Evolutionary conservation across 306 rosid species (phyloP).

Genomic region (Rosa rugosa): DNA sequence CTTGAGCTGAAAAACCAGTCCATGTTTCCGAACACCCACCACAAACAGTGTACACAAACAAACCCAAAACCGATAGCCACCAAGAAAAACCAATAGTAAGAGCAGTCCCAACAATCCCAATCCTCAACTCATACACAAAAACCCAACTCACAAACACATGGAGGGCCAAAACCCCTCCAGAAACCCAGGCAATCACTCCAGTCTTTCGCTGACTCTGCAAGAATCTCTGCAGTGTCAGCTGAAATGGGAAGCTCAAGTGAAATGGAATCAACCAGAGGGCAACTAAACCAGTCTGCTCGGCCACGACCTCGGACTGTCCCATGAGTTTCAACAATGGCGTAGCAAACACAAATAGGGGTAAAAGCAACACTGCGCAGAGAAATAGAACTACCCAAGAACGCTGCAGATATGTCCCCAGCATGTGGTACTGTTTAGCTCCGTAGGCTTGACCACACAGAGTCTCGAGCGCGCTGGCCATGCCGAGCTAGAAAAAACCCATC

Average conservation of each 20-base stretch:
- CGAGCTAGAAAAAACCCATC: constrained; percentile 43
- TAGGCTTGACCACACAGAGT: constrained; percentile 77
- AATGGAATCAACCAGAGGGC: constrained; percentile 61
- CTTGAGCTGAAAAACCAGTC: constrained; percentile 65
- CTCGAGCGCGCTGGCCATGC: constrained; percentile 82
- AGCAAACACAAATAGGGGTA: constrained; percentile 60
- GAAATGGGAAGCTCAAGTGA: constrained; percentile 67
- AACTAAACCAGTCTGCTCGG: constrained; percentile 58
- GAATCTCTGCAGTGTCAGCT: constrained; percentile 62
- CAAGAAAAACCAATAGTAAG: constrained; percentile 55
- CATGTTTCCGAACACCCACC: constrained; percentile 60
- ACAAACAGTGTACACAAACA: constrained; percentile 45
- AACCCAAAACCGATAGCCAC: constrained; percentile 58
- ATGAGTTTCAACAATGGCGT: constrained; percentile 56
- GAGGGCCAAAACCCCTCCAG: constrained; percentile 41
- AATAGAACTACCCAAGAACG: constrained; percentile 69
- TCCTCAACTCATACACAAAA: constrained; percentile 39
- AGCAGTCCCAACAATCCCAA: constrained; percentile 60
- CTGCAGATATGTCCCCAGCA: constrained; percentile 62
- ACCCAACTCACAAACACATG: constrained; percentile 56
- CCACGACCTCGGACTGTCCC: constrained; percentile 49
- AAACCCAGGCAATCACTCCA: constrained; percentile 46
- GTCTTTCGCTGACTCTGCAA: constrained; percentile 65
- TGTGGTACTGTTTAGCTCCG: constrained; percentile 55
- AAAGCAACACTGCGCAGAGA: constrained; percentile 37